A percentile compares a stretch with the other conserved stretches of the same genome.
Evolutionary conservation across 345 rosid genomes (phyloP).

Genomic region (Lepidium aucheri): DNA sequence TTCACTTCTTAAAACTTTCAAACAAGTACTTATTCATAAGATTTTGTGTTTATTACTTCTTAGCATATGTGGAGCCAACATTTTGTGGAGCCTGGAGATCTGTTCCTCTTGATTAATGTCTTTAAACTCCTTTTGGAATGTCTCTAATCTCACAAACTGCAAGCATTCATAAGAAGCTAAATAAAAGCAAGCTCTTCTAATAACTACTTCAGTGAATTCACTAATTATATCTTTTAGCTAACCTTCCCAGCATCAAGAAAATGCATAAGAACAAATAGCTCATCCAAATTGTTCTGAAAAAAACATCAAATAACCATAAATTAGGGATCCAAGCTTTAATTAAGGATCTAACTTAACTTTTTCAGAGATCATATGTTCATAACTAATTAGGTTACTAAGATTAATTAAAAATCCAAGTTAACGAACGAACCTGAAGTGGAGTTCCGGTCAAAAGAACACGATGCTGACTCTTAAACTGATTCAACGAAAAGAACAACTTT

Average conservation of each 20-base stretch:
- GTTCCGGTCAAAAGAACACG: constrained; percentile 88
- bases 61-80: constrained; percentile 87
- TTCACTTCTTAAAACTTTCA: neutral
- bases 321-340: neutral
- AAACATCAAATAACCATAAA: constrained; percentile 13
- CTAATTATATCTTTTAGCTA: constrained; percentile 20
- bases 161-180: constrained; percentile 9
- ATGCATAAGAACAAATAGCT: constrained; percentile 95
- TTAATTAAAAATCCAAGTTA: neutral
- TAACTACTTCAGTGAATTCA: neutral
- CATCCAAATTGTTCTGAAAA: constrained; percentile 90
- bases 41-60: constrained; percentile 51
- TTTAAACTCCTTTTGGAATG: constrained; percentile 76
- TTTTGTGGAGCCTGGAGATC: constrained; percentile 70
- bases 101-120: constrained; percentile 90
- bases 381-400: neutral
- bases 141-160: constrained; percentile 83
- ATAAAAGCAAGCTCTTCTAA: neutral
- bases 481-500: constrained; percentile 65
- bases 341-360: neutral
- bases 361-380: neutral
- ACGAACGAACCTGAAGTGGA: constrained; percentile 81
- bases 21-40: neutral
- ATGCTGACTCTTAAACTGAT: constrained; percentile 60
- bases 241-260: constrained; percentile 95